Evolutionary conservation across 331 rosid genomes (phyloP).

Genomic region (Acacia pycnantha): DNA sequence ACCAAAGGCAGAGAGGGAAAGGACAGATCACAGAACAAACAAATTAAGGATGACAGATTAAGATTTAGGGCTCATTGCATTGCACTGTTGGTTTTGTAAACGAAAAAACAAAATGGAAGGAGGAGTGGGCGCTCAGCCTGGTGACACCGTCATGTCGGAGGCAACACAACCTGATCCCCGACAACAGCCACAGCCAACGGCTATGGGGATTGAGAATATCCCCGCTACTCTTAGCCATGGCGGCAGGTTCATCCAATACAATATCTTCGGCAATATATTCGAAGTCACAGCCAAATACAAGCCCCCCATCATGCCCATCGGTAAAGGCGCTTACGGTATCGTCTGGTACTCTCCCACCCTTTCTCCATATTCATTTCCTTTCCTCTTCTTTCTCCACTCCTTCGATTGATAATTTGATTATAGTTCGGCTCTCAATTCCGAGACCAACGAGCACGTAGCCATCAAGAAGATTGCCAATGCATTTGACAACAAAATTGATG

Average conservation of each 20-base stretch:
- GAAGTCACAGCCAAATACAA: conserved; percentile 97
- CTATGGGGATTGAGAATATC: conserved; percentile 73
- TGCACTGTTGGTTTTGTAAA: neutral
- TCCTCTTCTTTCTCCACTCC: neutral
- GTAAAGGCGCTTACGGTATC: conserved; percentile 99
- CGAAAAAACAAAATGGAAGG: conserved; percentile 33
- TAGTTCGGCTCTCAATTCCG: conserved; percentile 90
- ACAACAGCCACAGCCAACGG: conserved; percentile 34
- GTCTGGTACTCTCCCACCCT: conserved; percentile 61
- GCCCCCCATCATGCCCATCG: conserved; percentile 99
- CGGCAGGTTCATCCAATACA: conserved; percentile 94
- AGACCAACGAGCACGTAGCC: conserved; percentile 93
- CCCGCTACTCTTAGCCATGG: conserved; percentile 97
- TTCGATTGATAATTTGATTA: neutral
- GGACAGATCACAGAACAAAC: neutral
- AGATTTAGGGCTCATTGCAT: conserved; percentile 11
- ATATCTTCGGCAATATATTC: conserved; percentile 92
- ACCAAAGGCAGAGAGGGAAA: neutral
- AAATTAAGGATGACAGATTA: neutral
- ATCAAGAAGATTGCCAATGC: conserved; percentile 98
- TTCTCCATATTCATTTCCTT: neutral
- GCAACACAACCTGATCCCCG: conserved; percentile 51
- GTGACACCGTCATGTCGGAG: conserved; percentile 87
- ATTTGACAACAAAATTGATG: conserved; percentile 95
- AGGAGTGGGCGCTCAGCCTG: conserved; percentile 60